These are phyloP conservation scores for Synchytrium microbalum DNA, from an alignment of 371 early-diverging fungal species.

Conservation along the genomic window DNA sequence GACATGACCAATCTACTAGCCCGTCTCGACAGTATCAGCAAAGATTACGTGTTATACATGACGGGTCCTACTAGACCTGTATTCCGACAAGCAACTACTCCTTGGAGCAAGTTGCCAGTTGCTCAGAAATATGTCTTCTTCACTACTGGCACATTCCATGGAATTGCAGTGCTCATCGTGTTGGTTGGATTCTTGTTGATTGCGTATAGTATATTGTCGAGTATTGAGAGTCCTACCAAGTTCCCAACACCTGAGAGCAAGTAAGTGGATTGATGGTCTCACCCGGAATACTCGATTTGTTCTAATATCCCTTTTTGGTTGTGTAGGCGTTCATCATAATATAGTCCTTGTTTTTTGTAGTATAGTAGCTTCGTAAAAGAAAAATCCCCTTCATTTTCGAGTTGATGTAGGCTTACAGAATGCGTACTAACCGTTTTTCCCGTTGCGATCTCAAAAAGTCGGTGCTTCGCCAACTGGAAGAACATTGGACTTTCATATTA, in stretches of 20 bases:
- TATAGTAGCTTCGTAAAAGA: too few species aligned
- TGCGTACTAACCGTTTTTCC: too few species aligned
- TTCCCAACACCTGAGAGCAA: not conserved
- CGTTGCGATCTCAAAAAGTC: too few species aligned
- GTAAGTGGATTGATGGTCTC: too few species aligned
- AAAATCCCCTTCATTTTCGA: too few species aligned
- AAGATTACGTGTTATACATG: not conserved
- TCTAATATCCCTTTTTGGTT: too few species aligned
- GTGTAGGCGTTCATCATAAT: too few species aligned
- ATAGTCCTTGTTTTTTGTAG: too few species aligned
- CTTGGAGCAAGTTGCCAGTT: not conserved
- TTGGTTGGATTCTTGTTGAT: not conserved
- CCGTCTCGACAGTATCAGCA: not conserved
- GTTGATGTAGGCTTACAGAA: too few species aligned
- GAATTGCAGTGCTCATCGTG: not conserved
- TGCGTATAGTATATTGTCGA: not conserved
- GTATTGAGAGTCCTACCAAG: not conserved
- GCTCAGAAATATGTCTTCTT: not conserved
- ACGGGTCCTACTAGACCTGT: not conserved
- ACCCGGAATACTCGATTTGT: too few species aligned
- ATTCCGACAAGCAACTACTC: not conserved
- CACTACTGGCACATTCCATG: not conserved
- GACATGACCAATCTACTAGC: not conserved
- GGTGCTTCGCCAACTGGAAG: too few species aligned
- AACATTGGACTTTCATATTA: too few species aligned